Evolutionary conservation across 208 protist genomes (phyloP).

Genomic region (Porcisia hertigi): DNA sequence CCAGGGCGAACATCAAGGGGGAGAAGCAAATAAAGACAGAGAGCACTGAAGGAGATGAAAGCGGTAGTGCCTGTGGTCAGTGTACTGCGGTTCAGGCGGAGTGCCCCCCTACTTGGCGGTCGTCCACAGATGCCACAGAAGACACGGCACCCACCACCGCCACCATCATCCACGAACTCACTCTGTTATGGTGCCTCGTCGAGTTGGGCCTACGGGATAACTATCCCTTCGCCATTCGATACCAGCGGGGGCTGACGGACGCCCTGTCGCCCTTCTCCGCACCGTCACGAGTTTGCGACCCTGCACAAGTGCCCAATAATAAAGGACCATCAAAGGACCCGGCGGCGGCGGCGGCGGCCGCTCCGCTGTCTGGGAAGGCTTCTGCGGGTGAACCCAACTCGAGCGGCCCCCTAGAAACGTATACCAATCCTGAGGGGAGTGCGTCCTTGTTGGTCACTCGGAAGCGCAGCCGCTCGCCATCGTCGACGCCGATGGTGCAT

Average conservation of each 20-base stretch:
- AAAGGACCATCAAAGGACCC: neutral
- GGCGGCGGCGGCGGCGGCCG: neutral
- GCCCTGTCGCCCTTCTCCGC: slow-evolving; percentile 1
- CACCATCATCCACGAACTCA: slow-evolving; percentile 8
- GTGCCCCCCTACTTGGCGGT: neutral
- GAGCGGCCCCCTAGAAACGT: too few species aligned
- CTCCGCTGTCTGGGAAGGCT: neutral
- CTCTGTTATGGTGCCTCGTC: slow-evolving; percentile 20
- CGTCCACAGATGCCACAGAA: neutral
- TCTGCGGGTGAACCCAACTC: neutral
- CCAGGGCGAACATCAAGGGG: neutral
- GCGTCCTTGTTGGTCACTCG: neutral
- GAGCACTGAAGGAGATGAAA: neutral
- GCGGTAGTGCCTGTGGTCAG: neutral
- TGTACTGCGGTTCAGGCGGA: neutral
- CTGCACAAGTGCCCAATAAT: neutral
- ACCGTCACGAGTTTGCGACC: neutral
- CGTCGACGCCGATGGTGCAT: neutral
- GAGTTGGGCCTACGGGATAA: slow-evolving; percentile 25
- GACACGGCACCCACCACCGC: neutral
- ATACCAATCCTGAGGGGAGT: neutral
- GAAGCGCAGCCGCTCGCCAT: slow-evolving; percentile 9
- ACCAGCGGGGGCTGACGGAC: slow-evolving; percentile 5
- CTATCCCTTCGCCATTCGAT: slow-evolving; percentile 15
- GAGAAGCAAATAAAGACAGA: neutral